These are phyloP conservation scores for Trichosanthes cucumerina DNA, from an alignment of 306 rosid genomes.

Conservation along the genomic window DNA sequence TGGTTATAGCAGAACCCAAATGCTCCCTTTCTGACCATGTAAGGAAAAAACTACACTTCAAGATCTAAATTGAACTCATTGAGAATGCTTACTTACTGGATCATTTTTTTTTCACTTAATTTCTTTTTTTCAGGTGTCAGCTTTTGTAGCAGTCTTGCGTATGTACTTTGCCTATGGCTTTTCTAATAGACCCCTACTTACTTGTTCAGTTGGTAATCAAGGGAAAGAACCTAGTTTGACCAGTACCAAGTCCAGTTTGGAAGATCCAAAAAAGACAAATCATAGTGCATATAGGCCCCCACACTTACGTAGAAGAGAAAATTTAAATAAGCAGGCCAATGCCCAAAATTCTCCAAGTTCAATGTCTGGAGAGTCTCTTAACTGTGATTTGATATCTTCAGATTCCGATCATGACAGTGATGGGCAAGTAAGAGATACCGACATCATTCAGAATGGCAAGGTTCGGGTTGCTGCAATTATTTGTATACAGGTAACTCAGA, in stretches of 20 bases:
- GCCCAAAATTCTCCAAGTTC: slow-evolving; percentile 25
- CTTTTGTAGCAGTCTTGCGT: slow-evolving; percentile 65
- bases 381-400: slow-evolving; percentile 48
- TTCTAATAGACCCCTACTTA: slow-evolving; percentile 28
- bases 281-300: slow-evolving; percentile 70
- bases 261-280: slow-evolving; percentile 33
- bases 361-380: slow-evolving; percentile 47
- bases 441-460: slow-evolving; percentile 39
- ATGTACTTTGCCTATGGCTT: slow-evolving; percentile 69
- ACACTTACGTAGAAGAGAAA: slow-evolving; percentile 67
- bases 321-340: slow-evolving; percentile 29
- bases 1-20: slow-evolving; percentile 55
- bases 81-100: not conserved
- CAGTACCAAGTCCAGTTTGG: slow-evolving; percentile 26
- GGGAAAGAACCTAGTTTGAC: slow-evolving; percentile 25
- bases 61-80: not conserved
- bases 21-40: slow-evolving; percentile 79
- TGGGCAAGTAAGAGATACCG: slow-evolving; percentile 43
- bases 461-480: slow-evolving; percentile 76
- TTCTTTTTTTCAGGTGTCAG: slow-evolving; percentile 51
- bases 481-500: slow-evolving; percentile 66
- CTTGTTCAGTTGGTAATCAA: slow-evolving; percentile 25
- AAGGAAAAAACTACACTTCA: slow-evolving; percentile 23
- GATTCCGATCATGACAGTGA: slow-evolving; percentile 94
- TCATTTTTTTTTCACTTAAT: not conserved